Percentiles rank a stretch among this genome's conserved stretches.
These are phyloP conservation scores for Aspergillus fijiensis DNA, from an alignment of 2,329 filamentous ascomycete genomes.

Conservation along the genomic window DNA sequence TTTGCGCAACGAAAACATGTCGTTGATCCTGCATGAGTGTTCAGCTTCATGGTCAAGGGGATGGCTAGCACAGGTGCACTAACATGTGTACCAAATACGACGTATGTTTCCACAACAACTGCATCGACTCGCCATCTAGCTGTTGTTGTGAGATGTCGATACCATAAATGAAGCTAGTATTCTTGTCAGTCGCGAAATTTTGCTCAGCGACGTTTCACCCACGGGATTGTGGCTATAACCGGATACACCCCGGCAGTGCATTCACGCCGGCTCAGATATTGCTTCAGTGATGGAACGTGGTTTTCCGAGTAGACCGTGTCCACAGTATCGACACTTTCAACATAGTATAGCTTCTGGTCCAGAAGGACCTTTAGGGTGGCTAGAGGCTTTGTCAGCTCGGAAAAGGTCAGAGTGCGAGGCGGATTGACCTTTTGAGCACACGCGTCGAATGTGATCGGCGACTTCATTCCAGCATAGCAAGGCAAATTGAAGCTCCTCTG, in stretches of 20 bases:
- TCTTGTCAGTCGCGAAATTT: background rate
- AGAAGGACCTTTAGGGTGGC: conserved; percentile 8
- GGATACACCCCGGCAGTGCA: conserved; percentile 11
- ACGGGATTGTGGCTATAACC: conserved; percentile 16
- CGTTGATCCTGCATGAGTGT: conserved; percentile 6
- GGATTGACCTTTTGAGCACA: conserved; percentile 5
- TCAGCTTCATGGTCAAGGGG: background rate
- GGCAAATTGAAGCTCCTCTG: conserved; percentile 1
- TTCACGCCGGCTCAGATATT: conserved; percentile 12
- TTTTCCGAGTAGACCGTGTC: conserved; percentile 1
- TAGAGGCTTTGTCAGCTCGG: background rate
- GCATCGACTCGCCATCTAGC: background rate
- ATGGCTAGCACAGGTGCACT: background rate
- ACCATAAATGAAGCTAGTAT: conserved; percentile 4
- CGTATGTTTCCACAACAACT: conserved; percentile 10
- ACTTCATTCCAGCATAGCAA: conserved; percentile 14
- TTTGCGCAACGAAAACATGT: conserved; percentile 14
- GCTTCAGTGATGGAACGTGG: conserved; percentile 4
- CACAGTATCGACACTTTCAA: conserved; percentile 10
- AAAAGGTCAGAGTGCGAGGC: background rate
- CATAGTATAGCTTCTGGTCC: conserved; percentile 3
- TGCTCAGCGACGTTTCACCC: background rate
- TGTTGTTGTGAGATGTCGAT: conserved; percentile 1
- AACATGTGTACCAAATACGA: conserved; percentile 16
- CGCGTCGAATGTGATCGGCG: conserved; percentile 7